phyloP scores from a whole-genome alignment of 306 rosid genomes.

The Vigna trinervia region DNA sequence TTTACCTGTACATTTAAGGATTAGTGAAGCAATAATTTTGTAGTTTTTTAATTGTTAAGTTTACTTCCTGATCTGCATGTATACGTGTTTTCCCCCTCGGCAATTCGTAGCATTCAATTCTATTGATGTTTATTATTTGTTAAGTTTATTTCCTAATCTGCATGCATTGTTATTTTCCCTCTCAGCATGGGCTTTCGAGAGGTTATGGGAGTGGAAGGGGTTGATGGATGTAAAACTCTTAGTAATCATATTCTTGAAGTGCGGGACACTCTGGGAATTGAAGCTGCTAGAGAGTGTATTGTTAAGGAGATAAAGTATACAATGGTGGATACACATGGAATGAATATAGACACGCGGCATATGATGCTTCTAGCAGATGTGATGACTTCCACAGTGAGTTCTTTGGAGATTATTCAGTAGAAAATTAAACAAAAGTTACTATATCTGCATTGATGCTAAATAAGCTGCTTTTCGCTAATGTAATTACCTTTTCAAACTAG shows the following conservation, averaged over 20 bases:
- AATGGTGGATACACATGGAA: conserved; percentile 66
- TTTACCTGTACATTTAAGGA: not conserved
- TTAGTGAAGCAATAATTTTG: conserved; percentile 28
- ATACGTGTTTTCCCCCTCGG: conserved; percentile 44
- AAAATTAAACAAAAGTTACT: not conserved
- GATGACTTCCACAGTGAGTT: conserved; percentile 86
- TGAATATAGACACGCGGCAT: conserved; percentile 92
- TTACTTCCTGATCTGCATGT: conserved; percentile 11
- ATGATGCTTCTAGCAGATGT: conserved; percentile 96
- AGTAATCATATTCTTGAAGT: conserved; percentile 89
- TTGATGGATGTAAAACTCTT: conserved; percentile 70
- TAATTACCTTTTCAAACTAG: conserved; percentile 51
- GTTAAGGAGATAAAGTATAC: conserved; percentile 78
- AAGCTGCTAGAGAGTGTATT: conserved; percentile 88
- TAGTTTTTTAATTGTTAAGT: conserved; percentile 12
- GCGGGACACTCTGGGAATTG: conserved; percentile 77
- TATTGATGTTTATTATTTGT: conserved; percentile 22
- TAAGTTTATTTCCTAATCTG: conserved; percentile 1
- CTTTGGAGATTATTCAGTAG: conserved; percentile 39
- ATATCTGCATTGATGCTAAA: conserved; percentile 23
- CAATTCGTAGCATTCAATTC: conserved; percentile 21
- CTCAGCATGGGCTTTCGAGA: conserved; percentile 74
- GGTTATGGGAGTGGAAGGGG: conserved; percentile 87
- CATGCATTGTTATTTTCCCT: conserved; percentile 6
- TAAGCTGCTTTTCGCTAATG: conserved; percentile 18